Conservation (phyloP, 2,329 filamentous ascomycete genomes). For the Penicillium janthinellum region DNA sequence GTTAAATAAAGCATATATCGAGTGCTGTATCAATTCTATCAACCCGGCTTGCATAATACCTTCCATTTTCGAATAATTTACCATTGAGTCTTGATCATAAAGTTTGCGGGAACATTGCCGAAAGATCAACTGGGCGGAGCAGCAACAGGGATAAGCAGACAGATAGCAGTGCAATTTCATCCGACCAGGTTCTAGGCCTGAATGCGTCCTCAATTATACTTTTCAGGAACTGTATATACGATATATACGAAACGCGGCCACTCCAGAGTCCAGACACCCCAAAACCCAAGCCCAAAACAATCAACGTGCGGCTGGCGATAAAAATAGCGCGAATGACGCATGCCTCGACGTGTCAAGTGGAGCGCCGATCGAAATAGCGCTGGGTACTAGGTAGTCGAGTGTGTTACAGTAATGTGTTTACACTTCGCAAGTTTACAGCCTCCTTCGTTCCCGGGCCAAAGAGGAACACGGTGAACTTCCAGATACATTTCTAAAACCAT, state of each 20-base stretch:
- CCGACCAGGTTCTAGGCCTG: background rate
- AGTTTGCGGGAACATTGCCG: too few relatives aligned
- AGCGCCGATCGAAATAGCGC: constrained; percentile 20
- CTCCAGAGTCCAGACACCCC: background rate
- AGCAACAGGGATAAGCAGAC: too few relatives aligned
- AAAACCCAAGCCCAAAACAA: background rate
- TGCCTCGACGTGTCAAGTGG: constrained; percentile 72
- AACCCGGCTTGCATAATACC: too few relatives aligned
- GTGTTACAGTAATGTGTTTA: constrained; percentile 7
- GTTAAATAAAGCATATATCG: too few relatives aligned
- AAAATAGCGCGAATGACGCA: constrained; percentile 53
- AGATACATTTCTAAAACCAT: background rate
- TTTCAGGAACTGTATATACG: background rate
- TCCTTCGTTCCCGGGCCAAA: background rate
- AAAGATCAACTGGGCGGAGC: too few relatives aligned
- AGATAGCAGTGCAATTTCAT: too few relatives aligned
- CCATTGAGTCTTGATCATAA: too few relatives aligned
- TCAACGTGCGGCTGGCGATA: constrained; percentile 32
- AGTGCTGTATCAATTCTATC: too few relatives aligned
- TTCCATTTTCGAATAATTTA: too few relatives aligned
- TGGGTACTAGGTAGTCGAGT: constrained; percentile 10
- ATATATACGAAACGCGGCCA: background rate
- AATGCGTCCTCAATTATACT: background rate
- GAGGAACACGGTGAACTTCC: background rate
- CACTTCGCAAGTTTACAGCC: background rate